These are phyloP conservation scores for Clavispora vitiphila DNA, from an alignment of 805 yeast genomes.

Conservation along the genomic window DNA sequence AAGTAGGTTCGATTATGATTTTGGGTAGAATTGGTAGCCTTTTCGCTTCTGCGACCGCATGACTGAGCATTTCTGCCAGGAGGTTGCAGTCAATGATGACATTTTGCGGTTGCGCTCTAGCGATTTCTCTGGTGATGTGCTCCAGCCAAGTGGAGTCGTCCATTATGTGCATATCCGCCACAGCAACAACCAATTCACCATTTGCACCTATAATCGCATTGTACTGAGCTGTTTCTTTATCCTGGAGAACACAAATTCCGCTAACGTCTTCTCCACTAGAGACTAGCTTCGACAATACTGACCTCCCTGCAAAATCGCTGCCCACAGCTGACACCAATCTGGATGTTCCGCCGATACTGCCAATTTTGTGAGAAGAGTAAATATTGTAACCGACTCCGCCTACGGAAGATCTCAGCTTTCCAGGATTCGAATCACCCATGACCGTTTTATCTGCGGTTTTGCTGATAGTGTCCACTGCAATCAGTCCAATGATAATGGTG, in stretches of 20 bases:
- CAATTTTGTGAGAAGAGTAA: slow-evolving; percentile 49
- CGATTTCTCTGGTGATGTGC: slow-evolving; percentile 26
- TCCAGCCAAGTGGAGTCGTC: slow-evolving; percentile 41
- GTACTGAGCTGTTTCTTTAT: slow-evolving; percentile 59
- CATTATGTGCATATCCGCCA: slow-evolving; percentile 79
- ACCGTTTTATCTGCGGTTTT: slow-evolving; percentile 25
- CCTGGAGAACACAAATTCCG: slow-evolving; percentile 33
- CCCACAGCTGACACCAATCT: slow-evolving; percentile 60
- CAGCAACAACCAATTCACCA: slow-evolving; percentile 69
- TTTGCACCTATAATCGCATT: slow-evolving; percentile 55
- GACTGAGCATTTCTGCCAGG: slow-evolving; percentile 34
- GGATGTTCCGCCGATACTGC: slow-evolving; percentile 6
- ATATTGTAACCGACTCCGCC: slow-evolving; percentile 90
- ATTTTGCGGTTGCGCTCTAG: slow-evolving; percentile 36
- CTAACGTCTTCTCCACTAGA: slow-evolving; percentile 23
- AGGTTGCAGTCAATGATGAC: slow-evolving; percentile 70
- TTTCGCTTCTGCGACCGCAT: slow-evolving; percentile 7
- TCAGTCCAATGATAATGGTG: slow-evolving; percentile 61
- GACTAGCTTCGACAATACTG: slow-evolving; percentile 28
- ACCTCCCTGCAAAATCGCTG: slow-evolving; percentile 48
- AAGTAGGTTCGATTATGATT: slow-evolving; percentile 72
- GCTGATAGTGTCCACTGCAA: slow-evolving; percentile 71
- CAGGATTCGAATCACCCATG: slow-evolving; percentile 70
- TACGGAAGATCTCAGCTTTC: slow-evolving; percentile 47
- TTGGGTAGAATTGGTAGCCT: slow-evolving; percentile 16